Conservation (phyloP, 352 stramenopile species). For the Phytophthora agathidicida region DNA sequence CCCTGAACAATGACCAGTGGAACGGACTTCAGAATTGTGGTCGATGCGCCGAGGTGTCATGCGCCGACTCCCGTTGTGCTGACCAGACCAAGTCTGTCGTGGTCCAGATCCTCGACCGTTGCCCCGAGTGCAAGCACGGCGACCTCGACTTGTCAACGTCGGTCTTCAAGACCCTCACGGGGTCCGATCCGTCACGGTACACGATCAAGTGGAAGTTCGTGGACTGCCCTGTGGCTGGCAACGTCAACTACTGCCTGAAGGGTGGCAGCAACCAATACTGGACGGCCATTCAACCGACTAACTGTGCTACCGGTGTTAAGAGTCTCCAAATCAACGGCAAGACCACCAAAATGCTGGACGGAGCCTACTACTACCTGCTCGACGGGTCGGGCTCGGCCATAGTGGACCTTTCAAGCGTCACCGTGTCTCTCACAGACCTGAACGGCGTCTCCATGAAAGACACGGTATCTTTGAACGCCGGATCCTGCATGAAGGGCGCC, state of each 20-base stretch:
- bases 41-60: constrained; percentile 59
- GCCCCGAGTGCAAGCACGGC: constrained; percentile 55
- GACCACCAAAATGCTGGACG: constrained; percentile 59
- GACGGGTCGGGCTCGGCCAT: constrained; percentile 39
- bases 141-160: constrained; percentile 42
- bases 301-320: constrained; percentile 33
- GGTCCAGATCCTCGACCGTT: constrained; percentile 66
- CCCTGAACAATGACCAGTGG: constrained; percentile 67
- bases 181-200: constrained; percentile 29
- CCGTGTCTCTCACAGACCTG: constrained; percentile 51
- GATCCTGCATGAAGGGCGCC: constrained; percentile 43
- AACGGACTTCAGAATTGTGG: constrained; percentile 47
- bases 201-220: constrained; percentile 46
- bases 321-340: constrained; percentile 47
- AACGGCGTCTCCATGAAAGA: constrained; percentile 47
- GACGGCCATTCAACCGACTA: constrained; percentile 44
- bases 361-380: constrained; percentile 66
- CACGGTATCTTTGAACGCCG: constrained; percentile 46
- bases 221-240: constrained; percentile 36
- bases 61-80: constrained; percentile 41
- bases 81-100: constrained; percentile 40
- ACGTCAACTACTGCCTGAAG: constrained; percentile 34
- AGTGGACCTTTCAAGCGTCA: constrained; percentile 40
- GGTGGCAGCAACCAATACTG: constrained; percentile 39
- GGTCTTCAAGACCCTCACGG: constrained; percentile 47